Evolutionary conservation across 2,329 filamentous ascomycete genomes (phyloP), one percentile per base, ranked within the genome.

Genomic region (Tolypocladium inflatum): DNA sequence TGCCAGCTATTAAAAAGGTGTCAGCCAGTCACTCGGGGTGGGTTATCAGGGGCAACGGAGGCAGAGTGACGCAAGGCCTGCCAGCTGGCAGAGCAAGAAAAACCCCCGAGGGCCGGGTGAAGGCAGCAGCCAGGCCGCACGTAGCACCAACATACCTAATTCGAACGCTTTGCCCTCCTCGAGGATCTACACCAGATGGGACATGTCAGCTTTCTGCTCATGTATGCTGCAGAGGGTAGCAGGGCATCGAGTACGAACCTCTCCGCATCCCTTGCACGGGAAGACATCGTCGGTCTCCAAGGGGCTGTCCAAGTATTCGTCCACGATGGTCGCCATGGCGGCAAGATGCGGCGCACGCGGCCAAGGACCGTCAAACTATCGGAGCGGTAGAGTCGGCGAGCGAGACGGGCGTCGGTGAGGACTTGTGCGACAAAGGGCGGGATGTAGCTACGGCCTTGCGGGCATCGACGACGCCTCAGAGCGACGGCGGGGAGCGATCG

Each of bases 101-200:
- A 37, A 54, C 9, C 11, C 11, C 21, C 13, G 17, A 30, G 23
- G 9, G 10, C 6, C 1, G 10, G 37, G 26, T n/a, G 33, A 38
- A n/a, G 39, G 21, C 2, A 50, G 26, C 38, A 17, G 19, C 21
- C 15, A 10, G 10, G 37, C 39, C n/a, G 41, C 15, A 21, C 9
- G 10, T n/a, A 10, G n/a, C 26, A 21, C 37, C 33, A 59, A 79
- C 81, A 59, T 80, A 97, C 93, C 91, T 68, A 99, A 82, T 77
- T 99, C 94, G 68, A 96, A 99, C 56, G 94, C 94, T 76, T 97
- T 97, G 67, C 94, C 94, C 80, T 99, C 94, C 75, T 99, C 94
- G 23, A 99, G 83, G 65, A 97, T 96, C 91, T 97, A 58, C 26
- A 62, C 41, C 52, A 55, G 39, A 59, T 37, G 54, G 54, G 54